phyloP scores from a whole-genome alignment of 2,329 filamentous ascomycete genomes.

The Nigrograna mackinnonii region DNA sequence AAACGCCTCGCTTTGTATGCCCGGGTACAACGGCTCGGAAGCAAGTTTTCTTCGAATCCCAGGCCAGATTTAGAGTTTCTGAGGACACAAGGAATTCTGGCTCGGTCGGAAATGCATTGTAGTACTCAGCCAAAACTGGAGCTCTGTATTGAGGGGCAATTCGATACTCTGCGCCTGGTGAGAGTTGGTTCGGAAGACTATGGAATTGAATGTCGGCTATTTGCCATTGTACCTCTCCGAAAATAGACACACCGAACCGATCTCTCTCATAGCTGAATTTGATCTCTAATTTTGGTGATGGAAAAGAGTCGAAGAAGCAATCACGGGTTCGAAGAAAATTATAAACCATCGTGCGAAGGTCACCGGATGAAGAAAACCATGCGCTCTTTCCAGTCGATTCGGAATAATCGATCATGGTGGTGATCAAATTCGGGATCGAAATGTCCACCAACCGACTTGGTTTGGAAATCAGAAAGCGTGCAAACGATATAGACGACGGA shows the following conservation, averaged over 20 bases:
- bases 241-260: constrained; percentile 10
- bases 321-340: constrained; percentile 37
- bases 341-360: constrained; percentile 28
- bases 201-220: constrained; percentile 21
- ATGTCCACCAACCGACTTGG: too few relatives aligned
- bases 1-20: too few relatives aligned
- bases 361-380: constrained; percentile 28
- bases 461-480: too few relatives aligned
- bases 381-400: constrained; percentile 11
- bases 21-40: constrained; percentile 23
- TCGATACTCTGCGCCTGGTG: constrained; percentile 19
- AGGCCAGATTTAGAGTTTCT: constrained; percentile 19
- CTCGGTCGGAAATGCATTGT: constrained; percentile 3
- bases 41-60: constrained; percentile 18
- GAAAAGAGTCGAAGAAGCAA: constrained; percentile 26
- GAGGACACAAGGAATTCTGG: constrained; percentile 12
- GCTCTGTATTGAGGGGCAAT: constrained; percentile 20
- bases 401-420: constrained; percentile 27
- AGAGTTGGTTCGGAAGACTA: constrained; percentile 12
- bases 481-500: too few relatives aligned
- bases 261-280: constrained; percentile 8
- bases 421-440: constrained; percentile 22
- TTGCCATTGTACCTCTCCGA: constrained; percentile 23
- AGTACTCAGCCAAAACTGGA: constrained; percentile 4
- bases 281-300: constrained; percentile 17